Evolutionary conservation across 805 yeast genomes (phyloP), one percentile per base, ranked within the genome.

Genomic region (Cephaloascus fragrans): DNA sequence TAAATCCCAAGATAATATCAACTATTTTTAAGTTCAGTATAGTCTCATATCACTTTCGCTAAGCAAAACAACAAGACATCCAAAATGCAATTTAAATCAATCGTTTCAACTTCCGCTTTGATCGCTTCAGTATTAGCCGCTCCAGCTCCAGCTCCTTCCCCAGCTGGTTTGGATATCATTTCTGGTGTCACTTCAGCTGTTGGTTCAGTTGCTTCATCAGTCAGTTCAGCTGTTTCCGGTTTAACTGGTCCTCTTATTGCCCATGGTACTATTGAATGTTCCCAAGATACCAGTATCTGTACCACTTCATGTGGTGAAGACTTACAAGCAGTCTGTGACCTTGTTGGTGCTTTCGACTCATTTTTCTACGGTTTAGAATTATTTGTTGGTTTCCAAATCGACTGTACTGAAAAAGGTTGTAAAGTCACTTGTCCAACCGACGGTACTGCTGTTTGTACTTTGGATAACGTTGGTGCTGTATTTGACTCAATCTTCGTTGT

Each of bases 11-110:
- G n/a, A n/a, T n/a, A n/a, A n/a, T n/a, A n/a, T n/a, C n/a, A n/a
- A n/a, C n/a, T n/a, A n/a, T n/a, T n/a, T n/a, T n/a, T n/a, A n/a
- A n/a, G n/a, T n/a, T n/a, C n/a, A n/a, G n/a, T n/a, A n/a, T n/a
- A n/a, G n/a, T n/a, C n/a, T n/a, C n/a, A n/a, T n/a, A 16, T 2
- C 16, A 32, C 34, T 36, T 35, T 39, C 29, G 33, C 31, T 28
- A 34, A 26, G 23, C 32, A 37, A 38, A 17, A 42, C 35, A 31
- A 36, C 26, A 38, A 44, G 28, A 37, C 26, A 37, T 26, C 37
- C 34, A 53, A 37, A 57, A 64, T 64, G 71, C 69, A 64, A 61
- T 61, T 64, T 61, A 52, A 55, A 51, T 46, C 59, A n/a, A n/a
- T n/a, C n/a, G n/a, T n/a, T n/a, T n/a, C n/a, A n/a, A n/a, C n/a